Base-by-base conservation (phyloP, 805 yeast species). In the Candida pini region DNA sequence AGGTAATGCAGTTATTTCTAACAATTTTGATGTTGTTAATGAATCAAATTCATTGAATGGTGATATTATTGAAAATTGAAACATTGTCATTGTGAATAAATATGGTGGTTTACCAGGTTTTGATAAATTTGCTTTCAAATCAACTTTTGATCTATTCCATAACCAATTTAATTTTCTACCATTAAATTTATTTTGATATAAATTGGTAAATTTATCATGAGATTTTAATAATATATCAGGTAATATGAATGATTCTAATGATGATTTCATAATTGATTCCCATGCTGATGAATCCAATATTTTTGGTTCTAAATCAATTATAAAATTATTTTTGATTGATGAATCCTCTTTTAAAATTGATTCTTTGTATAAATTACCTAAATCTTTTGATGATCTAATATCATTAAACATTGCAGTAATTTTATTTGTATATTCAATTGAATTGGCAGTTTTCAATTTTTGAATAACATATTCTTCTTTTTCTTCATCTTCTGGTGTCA, bases 361-460 rank as follows among this genome's bases (percentile, higher is more conserved):
- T 15, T 56, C 60, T 34, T 53, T 51, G 38, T 54, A 58, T 24
- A 42, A 28, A n/a, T 53, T 44, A 48, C 78, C 83, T 53, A 92
- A 68, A 36, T 86, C 90, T 41, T 76, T 76, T 0, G 96, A 85
- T 3, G 90, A 74, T 48, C 82, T 75, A 68, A 92, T 86, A 62
- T 92, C 98, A 56, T 82, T 84, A 58, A 92, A 89, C 99, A 92
- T 92, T 49, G 88, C 85, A 16, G 95, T 84, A 59, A 92, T 84
- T 58, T 89, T 90, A 35, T 86, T 81, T 1, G 97, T 89, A 58
- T 90, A 92, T 54, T 92, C 97, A 55, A 81, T 69, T 14, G 95
- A 87, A 60, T 92, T 90, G 40, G 83, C 95, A 38, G 83, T 82
- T 56, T 88, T 94, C 45, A 92, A 71, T 50, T 84, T 76, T 50